Conservation (phyloP, 2,329 filamentous ascomycete genomes). For the Sporothrix pseudoabietina region DNA sequence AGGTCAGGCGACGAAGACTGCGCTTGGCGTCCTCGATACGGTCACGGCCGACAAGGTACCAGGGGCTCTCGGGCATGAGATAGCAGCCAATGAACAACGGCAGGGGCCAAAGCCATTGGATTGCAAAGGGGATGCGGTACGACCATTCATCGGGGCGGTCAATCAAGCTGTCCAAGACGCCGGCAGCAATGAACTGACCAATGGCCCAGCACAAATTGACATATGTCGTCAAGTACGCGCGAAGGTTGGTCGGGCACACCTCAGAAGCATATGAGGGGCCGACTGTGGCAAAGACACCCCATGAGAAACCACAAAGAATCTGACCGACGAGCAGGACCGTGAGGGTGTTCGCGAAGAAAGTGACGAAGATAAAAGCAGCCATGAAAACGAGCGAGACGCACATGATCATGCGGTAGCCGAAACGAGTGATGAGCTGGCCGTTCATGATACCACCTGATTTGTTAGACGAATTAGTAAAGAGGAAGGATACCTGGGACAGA, state of each 20-base stretch:
- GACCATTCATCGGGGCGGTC: slow-evolving; percentile 43
- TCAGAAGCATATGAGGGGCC: slow-evolving; percentile 44
- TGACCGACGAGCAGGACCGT: slow-evolving; percentile 47
- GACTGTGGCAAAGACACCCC: slow-evolving; percentile 45
- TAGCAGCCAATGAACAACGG: slow-evolving; percentile 46
- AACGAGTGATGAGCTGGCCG: slow-evolving; percentile 50
- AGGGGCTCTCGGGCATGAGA: slow-evolving; percentile 51
- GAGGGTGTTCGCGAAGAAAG: slow-evolving; percentile 49
- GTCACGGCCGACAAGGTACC: slow-evolving; percentile 49
- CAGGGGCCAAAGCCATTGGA: slow-evolving; percentile 43
- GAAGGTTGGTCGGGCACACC: slow-evolving; percentile 41
- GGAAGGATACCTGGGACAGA: no score
- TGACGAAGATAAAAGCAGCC: slow-evolving; percentile 50
- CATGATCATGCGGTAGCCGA: slow-evolving; percentile 49
- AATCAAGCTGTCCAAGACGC: slow-evolving; percentile 47
- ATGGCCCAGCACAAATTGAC: slow-evolving; percentile 55
- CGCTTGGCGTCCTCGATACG: slow-evolving; percentile 42
- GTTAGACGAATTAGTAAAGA: background rate
- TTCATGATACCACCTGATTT: slow-evolving; percentile 43
- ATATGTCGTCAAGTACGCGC: slow-evolving; percentile 47
- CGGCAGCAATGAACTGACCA: slow-evolving; percentile 40
- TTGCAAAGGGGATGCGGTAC: slow-evolving; percentile 44
- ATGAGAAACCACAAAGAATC: slow-evolving; percentile 48
- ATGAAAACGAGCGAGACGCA: slow-evolving; percentile 46
- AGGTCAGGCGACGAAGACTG: slow-evolving; percentile 39